These are phyloP conservation scores for Lizanozyma gosingica DNA, from an alignment of 1,139 yeast genomes.

Conservation along the genomic window DNA sequence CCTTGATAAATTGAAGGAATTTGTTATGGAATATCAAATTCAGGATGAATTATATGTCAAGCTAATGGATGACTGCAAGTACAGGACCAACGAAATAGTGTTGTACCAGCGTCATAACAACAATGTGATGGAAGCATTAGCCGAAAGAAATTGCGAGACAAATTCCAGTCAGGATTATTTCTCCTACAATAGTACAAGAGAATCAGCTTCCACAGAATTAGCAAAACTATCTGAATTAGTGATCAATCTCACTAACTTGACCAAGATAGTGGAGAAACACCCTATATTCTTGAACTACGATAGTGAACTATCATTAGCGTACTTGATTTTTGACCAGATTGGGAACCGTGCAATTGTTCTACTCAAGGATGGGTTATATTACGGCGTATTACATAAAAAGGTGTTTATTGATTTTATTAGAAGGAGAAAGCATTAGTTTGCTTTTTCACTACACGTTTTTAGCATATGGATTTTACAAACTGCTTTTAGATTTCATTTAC, in stretches of 20 bases:
- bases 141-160: conserved; percentile 1
- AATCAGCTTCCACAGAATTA: conserved; percentile 9
- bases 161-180: background rate
- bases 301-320: conserved; percentile 46
- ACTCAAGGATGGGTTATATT: conserved; percentile 39
- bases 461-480: no score
- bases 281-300: conserved; percentile 44
- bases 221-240: conserved; percentile 12
- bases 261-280: conserved; percentile 34
- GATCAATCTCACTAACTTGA: conserved; percentile 29
- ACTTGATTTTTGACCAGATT: conserved; percentile 44
- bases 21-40: conserved; percentile 18
- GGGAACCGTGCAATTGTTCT: conserved; percentile 48
- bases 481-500: no score
- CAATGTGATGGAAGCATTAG: conserved; percentile 4
- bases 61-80: conserved; percentile 13
- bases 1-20: conserved; percentile 35
- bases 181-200: conserved; percentile 1
- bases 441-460: no score
- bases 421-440: no score
- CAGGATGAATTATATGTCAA: conserved; percentile 27
- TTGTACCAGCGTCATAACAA: conserved; percentile 3
- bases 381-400: conserved; percentile 50
- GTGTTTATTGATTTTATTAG: conserved; percentile 41
- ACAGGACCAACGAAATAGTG: conserved; percentile 3